Evolutionary conservation across 805 yeast genomes (phyloP).

Genomic region (Suhomyces vadensis): DNA sequence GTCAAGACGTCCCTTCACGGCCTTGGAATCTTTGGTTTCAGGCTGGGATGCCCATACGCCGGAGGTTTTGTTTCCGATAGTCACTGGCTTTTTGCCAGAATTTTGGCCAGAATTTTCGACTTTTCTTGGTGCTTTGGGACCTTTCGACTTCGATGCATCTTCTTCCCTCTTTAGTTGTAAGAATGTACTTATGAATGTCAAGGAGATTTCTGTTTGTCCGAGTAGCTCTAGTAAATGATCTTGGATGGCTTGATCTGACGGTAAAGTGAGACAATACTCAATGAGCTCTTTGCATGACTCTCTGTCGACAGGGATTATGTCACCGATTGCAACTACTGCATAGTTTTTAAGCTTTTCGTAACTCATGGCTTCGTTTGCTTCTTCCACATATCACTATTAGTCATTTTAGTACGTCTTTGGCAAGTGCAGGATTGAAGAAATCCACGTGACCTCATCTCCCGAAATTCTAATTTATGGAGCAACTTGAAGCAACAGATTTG

Average conservation of each 20-base stretch:
- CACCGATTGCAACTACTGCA: constrained; percentile 26
- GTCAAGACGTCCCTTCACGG: constrained; percentile 12
- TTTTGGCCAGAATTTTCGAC: not conserved
- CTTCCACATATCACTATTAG: not conserved
- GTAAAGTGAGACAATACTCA: constrained; percentile 50
- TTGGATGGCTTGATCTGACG: constrained; percentile 48
- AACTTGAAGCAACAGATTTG: not conserved
- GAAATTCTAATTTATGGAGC: not conserved
- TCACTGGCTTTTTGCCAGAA: not conserved
- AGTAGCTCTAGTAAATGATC: constrained; percentile 55
- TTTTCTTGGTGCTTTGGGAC: not conserved
- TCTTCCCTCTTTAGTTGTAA: constrained; percentile 39
- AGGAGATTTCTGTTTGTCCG: constrained; percentile 57
- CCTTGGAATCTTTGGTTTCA: constrained; percentile 6
- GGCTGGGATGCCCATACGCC: constrained; percentile 7
- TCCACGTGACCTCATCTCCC: constrained; percentile 2
- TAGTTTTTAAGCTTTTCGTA: constrained; percentile 26
- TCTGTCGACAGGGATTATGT: constrained; percentile 57
- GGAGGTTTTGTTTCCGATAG: not conserved
- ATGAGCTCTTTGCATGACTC: constrained; percentile 57
- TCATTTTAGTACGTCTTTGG: not conserved
- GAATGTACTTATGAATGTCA: constrained; percentile 48
- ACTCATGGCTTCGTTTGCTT: constrained; percentile 11
- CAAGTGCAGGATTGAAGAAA: not conserved
- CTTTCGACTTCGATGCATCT: constrained; percentile 2